Evolutionary conservation across 305 asterid species (phyloP), one percentile per base, ranked within the genome.

Genomic region (Striga hermonthica): DNA sequence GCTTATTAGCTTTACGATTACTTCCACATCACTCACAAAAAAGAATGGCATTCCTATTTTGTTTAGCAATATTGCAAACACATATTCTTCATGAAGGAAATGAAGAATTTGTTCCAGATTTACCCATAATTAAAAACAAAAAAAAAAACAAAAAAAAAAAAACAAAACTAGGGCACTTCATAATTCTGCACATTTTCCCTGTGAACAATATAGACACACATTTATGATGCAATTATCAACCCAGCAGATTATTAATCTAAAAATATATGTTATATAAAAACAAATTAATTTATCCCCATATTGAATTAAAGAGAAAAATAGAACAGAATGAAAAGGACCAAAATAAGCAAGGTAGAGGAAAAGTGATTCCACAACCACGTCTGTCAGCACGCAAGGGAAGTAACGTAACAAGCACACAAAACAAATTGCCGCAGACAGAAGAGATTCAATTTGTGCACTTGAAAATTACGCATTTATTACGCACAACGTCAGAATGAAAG

Each of bases 161-260:
- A n/a, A n/a, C n/a, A n/a, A n/a, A n/a, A n/a, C n/a, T n/a, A n/a
- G n/a, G n/a, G 43, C 9, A 37, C 43, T 60, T 59, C 58, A 64
- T 28, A 56, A 52, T 52, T 65, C 53, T 22, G 69, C 12, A 56
- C 55, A 47, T 36, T 50, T 22, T 31, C 59, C 13, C 67, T 7
- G 9, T 16, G 13, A 7, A 37, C 34, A 56, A 41, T 34, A 22
- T 12, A 36, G 10, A 39, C 6, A 38, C 47, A 39, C 16, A 38
- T 11, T 44, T 48, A 16, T 47, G 54, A 37, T 49, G 43, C 41
- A 47, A 47, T 9, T 31, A 37, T 4, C 8, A 41, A 35, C 6
- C 64, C 22, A 4, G 53, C 36, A 55, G 1, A 48, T 37, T 9
- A 50, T 14, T 22, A 22, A 22, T 22, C 31, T 22, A 22, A 22